Evolutionary conservation across 2,329 filamentous ascomycete genomes (phyloP).

Genomic region (Rutstroemia sydowiana): DNA sequence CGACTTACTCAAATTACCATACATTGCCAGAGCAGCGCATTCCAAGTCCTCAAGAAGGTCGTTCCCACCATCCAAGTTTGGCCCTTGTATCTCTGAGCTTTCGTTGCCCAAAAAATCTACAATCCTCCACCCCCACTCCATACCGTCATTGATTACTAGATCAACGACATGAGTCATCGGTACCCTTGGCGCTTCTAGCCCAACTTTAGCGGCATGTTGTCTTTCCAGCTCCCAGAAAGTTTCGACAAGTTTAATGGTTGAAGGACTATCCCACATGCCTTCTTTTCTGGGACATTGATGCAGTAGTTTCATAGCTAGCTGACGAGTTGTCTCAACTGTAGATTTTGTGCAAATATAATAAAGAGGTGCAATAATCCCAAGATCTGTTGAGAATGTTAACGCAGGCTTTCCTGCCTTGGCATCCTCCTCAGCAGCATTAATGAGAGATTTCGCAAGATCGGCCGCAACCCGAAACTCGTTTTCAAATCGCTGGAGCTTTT

Average conservation of each 20-base stretch:
- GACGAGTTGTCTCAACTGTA: slow-evolving; percentile 9
- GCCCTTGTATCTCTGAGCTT: not conserved
- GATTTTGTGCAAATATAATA: slow-evolving; percentile 24
- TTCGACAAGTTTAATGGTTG: slow-evolving; percentile 15
- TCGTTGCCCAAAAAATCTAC: not conserved
- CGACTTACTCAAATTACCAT: too few species aligned
- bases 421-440: slow-evolving; percentile 23
- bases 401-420: slow-evolving; percentile 17
- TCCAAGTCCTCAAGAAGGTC: too few species aligned
- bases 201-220: not conserved
- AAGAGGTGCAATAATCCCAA: slow-evolving; percentile 26
- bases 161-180: slow-evolving; percentile 6
- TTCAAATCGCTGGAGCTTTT: not conserved
- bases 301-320: slow-evolving; percentile 22
- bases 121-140: slow-evolving; percentile 11
- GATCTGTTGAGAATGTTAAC: slow-evolving; percentile 25
- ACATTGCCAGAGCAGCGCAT: too few species aligned
- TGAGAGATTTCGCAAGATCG: slow-evolving; percentile 22
- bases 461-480: slow-evolving; percentile 19
- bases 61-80: not conserved
- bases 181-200: not conserved
- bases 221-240: slow-evolving; percentile 23
- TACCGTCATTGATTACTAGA: slow-evolving; percentile 5
- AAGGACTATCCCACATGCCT: slow-evolving; percentile 28
- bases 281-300: slow-evolving; percentile 22